Evolutionary conservation across 805 yeast genomes (phyloP).

Genomic region (Ogataea henricii): DNA sequence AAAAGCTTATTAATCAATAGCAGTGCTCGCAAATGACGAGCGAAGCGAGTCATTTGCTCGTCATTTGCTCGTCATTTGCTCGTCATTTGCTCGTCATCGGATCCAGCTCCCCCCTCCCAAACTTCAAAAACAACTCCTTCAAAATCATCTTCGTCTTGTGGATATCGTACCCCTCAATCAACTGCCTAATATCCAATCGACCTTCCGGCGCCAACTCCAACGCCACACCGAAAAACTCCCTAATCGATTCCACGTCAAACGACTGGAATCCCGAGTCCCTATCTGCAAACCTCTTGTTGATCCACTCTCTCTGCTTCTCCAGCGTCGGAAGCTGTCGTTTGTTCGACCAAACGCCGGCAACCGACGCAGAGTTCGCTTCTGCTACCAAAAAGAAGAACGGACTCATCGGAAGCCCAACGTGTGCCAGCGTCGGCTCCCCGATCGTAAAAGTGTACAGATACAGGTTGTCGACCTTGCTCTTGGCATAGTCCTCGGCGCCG

Average conservation of each 20-base stretch:
- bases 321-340: conserved; percentile 40
- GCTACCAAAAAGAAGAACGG: conserved; percentile 50
- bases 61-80: not conserved
- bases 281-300: conserved; percentile 14
- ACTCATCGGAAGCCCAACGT: conserved; percentile 43
- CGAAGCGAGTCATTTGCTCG: no score
- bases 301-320: conserved; percentile 21
- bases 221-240: conserved; percentile 11
- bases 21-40: no score
- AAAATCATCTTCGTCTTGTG: not conserved
- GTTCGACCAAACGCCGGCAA: conserved; percentile 59
- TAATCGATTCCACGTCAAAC: conserved; percentile 16
- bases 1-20: no score
- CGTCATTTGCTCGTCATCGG: not conserved
- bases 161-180: conserved; percentile 5
- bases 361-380: conserved; percentile 52
- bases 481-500: conserved; percentile 16
- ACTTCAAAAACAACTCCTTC: conserved; percentile 7
- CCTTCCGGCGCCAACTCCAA: conserved; percentile 14
- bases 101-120: conserved; percentile 4
- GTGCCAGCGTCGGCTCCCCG: conserved; percentile 44
- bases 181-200: conserved; percentile 9
- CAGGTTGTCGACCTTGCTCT: conserved; percentile 26
- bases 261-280: conserved; percentile 19
- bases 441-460: conserved; percentile 38